phyloP scores from a whole-genome alignment of 768 basidiomycete genomes.

The Ramaria sp. region DNA sequence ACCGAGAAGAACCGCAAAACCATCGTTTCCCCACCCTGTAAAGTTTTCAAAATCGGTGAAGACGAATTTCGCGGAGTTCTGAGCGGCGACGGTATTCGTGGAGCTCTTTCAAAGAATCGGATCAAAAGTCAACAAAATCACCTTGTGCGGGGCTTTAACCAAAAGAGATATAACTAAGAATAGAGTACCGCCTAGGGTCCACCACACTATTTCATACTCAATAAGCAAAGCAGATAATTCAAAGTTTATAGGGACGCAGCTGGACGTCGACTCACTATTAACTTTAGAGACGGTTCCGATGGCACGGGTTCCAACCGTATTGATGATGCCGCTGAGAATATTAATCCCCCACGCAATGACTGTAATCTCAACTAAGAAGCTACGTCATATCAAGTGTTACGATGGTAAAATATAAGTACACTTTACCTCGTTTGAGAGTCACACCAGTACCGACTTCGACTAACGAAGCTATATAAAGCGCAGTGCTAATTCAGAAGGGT shows the following conservation, averaged over 20 bases:
- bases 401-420: neutral
- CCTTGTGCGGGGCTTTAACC: conserved; percentile 44
- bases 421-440: conserved; percentile 25
- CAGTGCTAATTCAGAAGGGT: conserved; percentile 26
- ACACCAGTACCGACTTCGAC: conserved; percentile 37
- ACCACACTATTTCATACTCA: conserved; percentile 29
- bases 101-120: neutral
- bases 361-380: conserved; percentile 29
- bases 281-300: conserved; percentile 25
- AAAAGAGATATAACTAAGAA: conserved; percentile 47
- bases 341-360: conserved; percentile 50
- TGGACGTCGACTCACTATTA: neutral
- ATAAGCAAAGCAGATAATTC: neutral
- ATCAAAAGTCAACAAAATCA: conserved; percentile 12
- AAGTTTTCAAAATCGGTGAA: conserved; percentile 50
- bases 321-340: conserved; percentile 41
- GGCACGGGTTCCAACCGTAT: conserved; percentile 45
- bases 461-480: conserved; percentile 43
- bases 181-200: conserved; percentile 48
- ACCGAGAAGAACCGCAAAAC: conserved; percentile 47
- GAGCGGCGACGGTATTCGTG: neutral
- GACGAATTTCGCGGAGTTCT: conserved; percentile 43
- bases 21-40: conserved; percentile 42
- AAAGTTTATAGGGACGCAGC: neutral
- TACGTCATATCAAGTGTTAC: neutral